Conservation (phyloP, 2,329 filamentous ascomycete species). For the Aureobasidium leucospermi region DNA sequence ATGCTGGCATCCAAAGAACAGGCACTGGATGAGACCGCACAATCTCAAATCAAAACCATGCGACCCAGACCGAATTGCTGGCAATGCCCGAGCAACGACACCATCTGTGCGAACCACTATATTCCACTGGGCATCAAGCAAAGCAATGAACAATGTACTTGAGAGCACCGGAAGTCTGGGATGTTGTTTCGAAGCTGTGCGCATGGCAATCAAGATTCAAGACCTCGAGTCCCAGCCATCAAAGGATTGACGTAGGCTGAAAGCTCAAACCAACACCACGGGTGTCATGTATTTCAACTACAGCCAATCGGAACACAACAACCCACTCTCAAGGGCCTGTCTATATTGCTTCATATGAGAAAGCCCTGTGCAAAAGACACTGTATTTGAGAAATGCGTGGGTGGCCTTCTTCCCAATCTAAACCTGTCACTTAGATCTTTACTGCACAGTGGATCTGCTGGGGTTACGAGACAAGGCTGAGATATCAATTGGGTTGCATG, state of each 20-base stretch:
- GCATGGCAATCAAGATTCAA: neutral
- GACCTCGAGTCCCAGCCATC: neutral
- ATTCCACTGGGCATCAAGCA: neutral
- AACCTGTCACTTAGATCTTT: constrained; percentile 2
- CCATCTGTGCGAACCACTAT: neutral
- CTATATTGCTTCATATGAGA: neutral
- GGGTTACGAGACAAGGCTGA: constrained; percentile 7
- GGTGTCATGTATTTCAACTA: neutral
- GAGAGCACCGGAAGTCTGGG: neutral
- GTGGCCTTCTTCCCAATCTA: neutral
- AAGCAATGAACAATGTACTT: neutral
- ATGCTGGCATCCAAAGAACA: neutral
- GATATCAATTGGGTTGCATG: neutral
- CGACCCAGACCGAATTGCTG: neutral
- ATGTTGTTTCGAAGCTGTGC: neutral
- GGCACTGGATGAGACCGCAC: neutral
- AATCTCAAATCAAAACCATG: neutral
- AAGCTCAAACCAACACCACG: neutral
- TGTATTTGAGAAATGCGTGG: neutral
- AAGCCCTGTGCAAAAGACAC: neutral
- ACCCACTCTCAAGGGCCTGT: neutral
- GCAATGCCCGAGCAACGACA: neutral
- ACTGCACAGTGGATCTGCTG: constrained; percentile 1
- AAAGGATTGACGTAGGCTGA: neutral
- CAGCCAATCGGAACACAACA: neutral